phyloP scores from a whole-genome alignment of 1,139 yeast genomes.

The Kodamaea ohmeri region DNA sequence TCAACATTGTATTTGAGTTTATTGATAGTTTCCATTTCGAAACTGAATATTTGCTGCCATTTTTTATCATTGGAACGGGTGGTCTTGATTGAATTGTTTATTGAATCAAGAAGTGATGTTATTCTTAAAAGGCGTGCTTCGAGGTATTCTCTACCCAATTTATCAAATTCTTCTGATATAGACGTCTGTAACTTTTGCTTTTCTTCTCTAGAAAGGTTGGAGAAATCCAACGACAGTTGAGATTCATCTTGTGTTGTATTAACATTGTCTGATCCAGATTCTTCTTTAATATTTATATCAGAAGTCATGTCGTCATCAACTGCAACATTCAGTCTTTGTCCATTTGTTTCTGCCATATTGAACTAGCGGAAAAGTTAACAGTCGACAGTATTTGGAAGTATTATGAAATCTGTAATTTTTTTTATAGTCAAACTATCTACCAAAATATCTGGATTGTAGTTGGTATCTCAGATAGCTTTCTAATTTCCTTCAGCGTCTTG shows the following conservation, averaged over 20 bases:
- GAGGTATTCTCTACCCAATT: constrained; percentile 30
- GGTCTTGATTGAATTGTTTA: constrained; percentile 28
- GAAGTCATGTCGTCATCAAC: not conserved
- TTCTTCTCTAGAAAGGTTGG: not conserved
- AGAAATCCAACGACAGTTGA: not conserved
- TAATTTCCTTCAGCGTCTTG: not conserved
- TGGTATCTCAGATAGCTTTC: no score
- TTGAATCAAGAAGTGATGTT: constrained; percentile 26
- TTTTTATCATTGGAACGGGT: constrained; percentile 30
- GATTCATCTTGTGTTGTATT: not conserved
- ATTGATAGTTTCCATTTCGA: constrained; percentile 36
- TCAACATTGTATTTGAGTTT: constrained; percentile 35
- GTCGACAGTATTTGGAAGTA: not conserved
- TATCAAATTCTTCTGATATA: constrained; percentile 32
- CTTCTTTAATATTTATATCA: not conserved
- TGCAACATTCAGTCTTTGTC: constrained; percentile 26
- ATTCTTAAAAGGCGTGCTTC: constrained; percentile 33
- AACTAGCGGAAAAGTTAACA: not conserved
- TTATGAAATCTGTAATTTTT: no score
- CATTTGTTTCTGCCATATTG: constrained; percentile 17
- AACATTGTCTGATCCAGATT: not conserved
- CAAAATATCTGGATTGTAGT: no score
- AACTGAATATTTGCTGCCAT: constrained; percentile 35
- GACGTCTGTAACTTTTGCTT: constrained; percentile 24
- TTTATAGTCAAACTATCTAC: not conserved